Evolutionary conservation across 306 rosid species (phyloP), one percentile per base, ranked within the genome.

Genomic region (Citrullus amarus): DNA sequence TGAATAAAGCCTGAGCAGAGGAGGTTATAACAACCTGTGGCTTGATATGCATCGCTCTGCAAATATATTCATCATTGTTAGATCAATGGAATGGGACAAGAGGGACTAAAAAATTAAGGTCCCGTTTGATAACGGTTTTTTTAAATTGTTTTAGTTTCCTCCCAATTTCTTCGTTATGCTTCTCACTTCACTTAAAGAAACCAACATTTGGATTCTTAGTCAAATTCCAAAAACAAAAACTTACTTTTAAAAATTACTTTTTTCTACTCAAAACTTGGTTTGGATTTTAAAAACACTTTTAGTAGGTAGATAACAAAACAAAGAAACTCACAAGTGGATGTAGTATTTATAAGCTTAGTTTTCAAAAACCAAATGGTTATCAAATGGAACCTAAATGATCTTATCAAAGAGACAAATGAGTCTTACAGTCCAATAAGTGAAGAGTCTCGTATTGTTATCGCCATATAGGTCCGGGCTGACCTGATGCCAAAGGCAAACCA

Each of bases 11-110:
- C 99, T 0, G 99, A 96, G 90, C 99, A 95, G 20, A 96, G 93
- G 80, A 96, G 99, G 83, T 96, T 96, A 87, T 96, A 96, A 90
- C 99, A 96, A 25, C 99, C 99, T 0, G 99, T 96, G 66, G 99
- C 99, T 90, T 96, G 99, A 84, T 96, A 96, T 80, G 99, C 99
- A 87, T 96, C 99, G 71, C 98, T 96, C 99, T 96, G 91, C 58
- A 78, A 81, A 30, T 5, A 50, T 36, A 62, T 51, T 75, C 48
- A 57, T 11, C 6, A 1, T 58, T 68, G 57, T 32, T 16, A 54
- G 0, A 22, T 3, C 22, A 56, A 65, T 65, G 14, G 48, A 65
- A 38, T n/a, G 8, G 4, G 9, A 55, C 43, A 9, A 56, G 41
- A 13, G 6, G 41, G 4, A 28, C 55, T n/a, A 1, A 15, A 61